These are phyloP conservation scores for Priceomyces castillae DNA, from an alignment of 805 yeast genomes.

Conservation along the genomic window DNA sequence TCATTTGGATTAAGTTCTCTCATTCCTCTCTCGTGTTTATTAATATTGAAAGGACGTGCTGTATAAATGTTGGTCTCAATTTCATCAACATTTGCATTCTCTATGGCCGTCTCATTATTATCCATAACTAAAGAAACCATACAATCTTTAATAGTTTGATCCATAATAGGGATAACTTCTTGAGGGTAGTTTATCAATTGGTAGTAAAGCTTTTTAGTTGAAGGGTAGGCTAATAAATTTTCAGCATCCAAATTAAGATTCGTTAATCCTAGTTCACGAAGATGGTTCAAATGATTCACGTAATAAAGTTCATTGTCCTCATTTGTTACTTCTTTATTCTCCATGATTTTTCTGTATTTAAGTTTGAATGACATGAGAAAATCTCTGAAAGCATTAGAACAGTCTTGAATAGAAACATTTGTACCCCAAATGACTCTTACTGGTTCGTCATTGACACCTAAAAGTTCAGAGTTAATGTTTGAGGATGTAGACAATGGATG, in stretches of 20 bases:
- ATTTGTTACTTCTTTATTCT: constrained; percentile 33
- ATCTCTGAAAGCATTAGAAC: constrained; percentile 73
- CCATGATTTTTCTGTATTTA: constrained; percentile 62
- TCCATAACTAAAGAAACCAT: constrained; percentile 72
- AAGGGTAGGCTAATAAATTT: constrained; percentile 71
- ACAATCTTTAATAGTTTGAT: constrained; percentile 88
- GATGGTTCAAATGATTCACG: constrained; percentile 65
- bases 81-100: constrained; percentile 50
- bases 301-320: constrained; percentile 75
- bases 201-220: constrained; percentile 74
- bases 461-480: constrained; percentile 26
- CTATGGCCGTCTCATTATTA: constrained; percentile 20
- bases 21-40: constrained; percentile 68
- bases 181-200: constrained; percentile 92
- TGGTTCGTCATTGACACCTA: constrained; percentile 54
- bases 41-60: constrained; percentile 85
- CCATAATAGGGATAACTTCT: constrained; percentile 97
- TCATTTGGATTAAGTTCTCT: constrained; percentile 92
- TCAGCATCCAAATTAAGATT: constrained; percentile 82
- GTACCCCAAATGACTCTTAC: constrained; percentile 98
- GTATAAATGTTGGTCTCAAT: constrained; percentile 82
- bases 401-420: constrained; percentile 87
- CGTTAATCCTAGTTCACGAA: constrained; percentile 76
- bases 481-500: constrained; percentile 21
- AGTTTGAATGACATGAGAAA: constrained; percentile 81